A percentile compares a stretch with the other conserved stretches of the same genome.
These are phyloP conservation scores for Fusarium continuum DNA, from an alignment of 2,329 filamentous ascomycete species.

Conservation along the genomic window DNA sequence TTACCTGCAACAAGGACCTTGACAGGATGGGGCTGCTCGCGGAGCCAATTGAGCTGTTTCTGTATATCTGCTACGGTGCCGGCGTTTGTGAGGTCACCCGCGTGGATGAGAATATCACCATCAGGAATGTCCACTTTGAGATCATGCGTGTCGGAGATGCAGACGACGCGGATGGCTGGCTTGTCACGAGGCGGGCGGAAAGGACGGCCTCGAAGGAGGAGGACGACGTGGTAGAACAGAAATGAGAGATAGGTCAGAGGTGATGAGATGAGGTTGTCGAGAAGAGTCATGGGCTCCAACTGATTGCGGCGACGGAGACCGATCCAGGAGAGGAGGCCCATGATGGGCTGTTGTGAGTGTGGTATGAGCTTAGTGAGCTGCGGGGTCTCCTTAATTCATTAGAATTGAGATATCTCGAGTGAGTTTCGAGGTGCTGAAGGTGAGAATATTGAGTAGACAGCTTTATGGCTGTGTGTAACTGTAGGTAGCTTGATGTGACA, in stretches of 20 bases:
- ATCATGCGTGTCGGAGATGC: constrained; percentile 89
- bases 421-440: background rate
- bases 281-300: constrained; percentile 61
- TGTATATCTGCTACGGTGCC: constrained; percentile 81
- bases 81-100: constrained; percentile 81
- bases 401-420: background rate
- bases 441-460: background rate
- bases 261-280: constrained; percentile 73
- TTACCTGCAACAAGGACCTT: constrained; percentile 89
- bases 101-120: constrained; percentile 89
- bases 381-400: background rate
- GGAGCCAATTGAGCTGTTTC: constrained; percentile 84
- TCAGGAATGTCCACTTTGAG: constrained; percentile 68
- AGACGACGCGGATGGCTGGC: constrained; percentile 77
- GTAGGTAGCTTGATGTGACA: background rate
- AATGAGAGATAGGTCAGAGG: constrained; percentile 72
- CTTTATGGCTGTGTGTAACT: background rate
- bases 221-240: constrained; percentile 70
- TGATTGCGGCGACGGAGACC: constrained; percentile 58
- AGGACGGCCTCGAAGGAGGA: constrained; percentile 73
- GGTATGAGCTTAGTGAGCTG: background rate
- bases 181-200: constrained; percentile 64
- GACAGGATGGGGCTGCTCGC: constrained; percentile 74
- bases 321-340: constrained; percentile 57
- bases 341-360: constrained; percentile 34